Percentiles rank a stretch among this genome's conserved stretches.
Conservation (phyloP, 768 basidiomycete genomes). For the Flagelloscypha sp. region DNA sequence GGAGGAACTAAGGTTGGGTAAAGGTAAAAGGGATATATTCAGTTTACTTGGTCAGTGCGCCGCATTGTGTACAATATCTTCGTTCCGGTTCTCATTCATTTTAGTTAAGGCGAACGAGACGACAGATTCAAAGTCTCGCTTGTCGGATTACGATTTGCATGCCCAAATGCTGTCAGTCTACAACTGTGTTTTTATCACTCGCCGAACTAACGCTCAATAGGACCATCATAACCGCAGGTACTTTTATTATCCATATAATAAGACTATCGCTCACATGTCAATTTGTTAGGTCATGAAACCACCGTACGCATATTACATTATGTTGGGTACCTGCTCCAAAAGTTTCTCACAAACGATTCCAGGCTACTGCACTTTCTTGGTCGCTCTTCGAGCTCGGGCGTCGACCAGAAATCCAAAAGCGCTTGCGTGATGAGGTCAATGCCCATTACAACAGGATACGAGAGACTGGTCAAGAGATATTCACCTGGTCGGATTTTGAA, state of each 20-base stretch:
- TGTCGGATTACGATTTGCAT: conserved; percentile 13
- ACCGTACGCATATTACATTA: conserved; percentile 12
- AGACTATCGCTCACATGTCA: too few relatives aligned
- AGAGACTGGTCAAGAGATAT: conserved; percentile 10
- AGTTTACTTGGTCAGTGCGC: conserved; percentile 41
- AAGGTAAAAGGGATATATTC: conserved; percentile 44
- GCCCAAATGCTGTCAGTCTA: conserved; percentile 11
- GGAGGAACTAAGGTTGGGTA: conserved; percentile 37
- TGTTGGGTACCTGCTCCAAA: too few relatives aligned
- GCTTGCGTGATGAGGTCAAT: conserved; percentile 12
- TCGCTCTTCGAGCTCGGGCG: conserved; percentile 21
- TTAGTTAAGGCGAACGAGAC: conserved; percentile 17
- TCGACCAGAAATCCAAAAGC: conserved; percentile 22
- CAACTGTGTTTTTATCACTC: not conserved
- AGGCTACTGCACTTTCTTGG: too few relatives aligned
- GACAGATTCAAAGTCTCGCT: conserved; percentile 9
- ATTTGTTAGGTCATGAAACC: conserved; percentile 16
- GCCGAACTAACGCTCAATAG: too few relatives aligned
- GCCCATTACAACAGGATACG: conserved; percentile 1
- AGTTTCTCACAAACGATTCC: too few relatives aligned
- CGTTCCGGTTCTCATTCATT: too few relatives aligned
- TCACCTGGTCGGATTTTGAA: conserved; percentile 37
- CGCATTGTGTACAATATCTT: not conserved
- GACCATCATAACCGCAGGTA: conserved; percentile 8
- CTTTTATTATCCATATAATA: too few relatives aligned